phyloP scores from a whole-genome alignment of 106 monocot species.

The Allium sativum region DNA sequence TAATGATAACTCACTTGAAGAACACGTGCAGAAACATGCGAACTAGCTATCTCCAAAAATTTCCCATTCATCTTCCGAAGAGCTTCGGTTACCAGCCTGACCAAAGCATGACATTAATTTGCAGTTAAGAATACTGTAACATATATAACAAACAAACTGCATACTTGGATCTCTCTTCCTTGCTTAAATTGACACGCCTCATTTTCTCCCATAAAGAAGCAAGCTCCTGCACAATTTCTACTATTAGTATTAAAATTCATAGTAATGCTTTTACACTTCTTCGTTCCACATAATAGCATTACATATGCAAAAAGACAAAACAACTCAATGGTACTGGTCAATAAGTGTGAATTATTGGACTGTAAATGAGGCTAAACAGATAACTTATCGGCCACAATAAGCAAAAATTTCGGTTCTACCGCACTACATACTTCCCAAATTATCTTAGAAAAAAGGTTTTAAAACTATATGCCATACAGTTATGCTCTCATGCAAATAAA shows the following conservation, averaged over 20 bases:
- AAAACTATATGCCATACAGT: neutral
- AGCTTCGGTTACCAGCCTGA: constrained; percentile 73
- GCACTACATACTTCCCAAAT: neutral
- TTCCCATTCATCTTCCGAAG: constrained; percentile 70
- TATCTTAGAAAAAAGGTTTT: neutral
- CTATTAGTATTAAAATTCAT: neutral
- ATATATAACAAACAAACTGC: neutral
- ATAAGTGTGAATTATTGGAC: neutral
- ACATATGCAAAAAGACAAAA: neutral
- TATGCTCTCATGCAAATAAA: neutral
- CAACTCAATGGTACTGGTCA: neutral
- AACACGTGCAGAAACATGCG: constrained; percentile 87
- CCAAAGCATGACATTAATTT: neutral
- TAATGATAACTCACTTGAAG: constrained; percentile 52
- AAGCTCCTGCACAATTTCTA: constrained; percentile 45
- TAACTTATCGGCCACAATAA: neutral
- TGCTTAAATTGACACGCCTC: constrained; percentile 33
- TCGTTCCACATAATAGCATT: neutral
- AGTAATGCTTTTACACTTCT: neutral
- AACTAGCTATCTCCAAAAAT: constrained; percentile 68
- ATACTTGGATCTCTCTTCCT: constrained; percentile 6
- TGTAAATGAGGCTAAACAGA: neutral
- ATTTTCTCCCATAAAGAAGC: constrained; percentile 87
- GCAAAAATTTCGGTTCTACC: neutral
- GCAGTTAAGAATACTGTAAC: neutral